Base-by-base conservation (phyloP, 164 flowering plant species). In the Kalanchoe fedtschenkoi region DNA sequence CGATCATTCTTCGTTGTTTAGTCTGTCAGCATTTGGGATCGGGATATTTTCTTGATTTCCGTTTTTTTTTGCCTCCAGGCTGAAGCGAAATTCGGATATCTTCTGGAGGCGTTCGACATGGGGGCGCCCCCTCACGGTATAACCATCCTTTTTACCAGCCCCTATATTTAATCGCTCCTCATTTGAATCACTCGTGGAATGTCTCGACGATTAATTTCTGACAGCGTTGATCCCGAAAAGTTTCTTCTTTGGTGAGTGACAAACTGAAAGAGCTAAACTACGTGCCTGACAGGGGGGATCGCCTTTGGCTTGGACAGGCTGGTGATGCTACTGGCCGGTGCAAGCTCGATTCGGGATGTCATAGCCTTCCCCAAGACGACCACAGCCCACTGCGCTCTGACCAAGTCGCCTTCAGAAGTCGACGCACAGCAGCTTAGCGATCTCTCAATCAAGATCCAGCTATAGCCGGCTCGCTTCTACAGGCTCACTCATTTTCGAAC, bases 71-170 rank as follows among this genome's bases (percentile, higher is more conserved):
- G 5, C 37, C 19, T 60, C 42, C 85, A 92, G 98, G 98, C 96
- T 65, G 91, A 89, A 78, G 88, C 80, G 29, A 89, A 92, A 71
- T 92, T 92, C 78, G 98, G 96, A 15, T 89, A 88, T 70, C 93
- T 92, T 65, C 72, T 92, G 60, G 93, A 92, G 73, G 96, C 98
- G 65, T 71, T 92, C 69, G 96, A 89, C 72, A 83, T 88, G 96
- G 98, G 98, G 57, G 96, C 98, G 69, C 98, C 98, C 65, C 98
- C 98, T 21, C 98, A 92, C 72, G 98, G 98, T 91, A 82, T 51
- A 69, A 60, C 61, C 33, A 11, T 15, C 7, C 30, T 2, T 56
- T 35, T 29, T 10, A 55, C 6, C 26, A n/a, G n/a, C n/a, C n/a
- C n/a, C n/a, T n/a, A n/a, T n/a, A n/a, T n/a, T n/a, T n/a, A n/a